Evolutionary conservation across 2,329 filamentous ascomycete genomes (phyloP), one percentile per base, ranked within the genome.

Genomic region (Diaporthe sp.): DNA sequence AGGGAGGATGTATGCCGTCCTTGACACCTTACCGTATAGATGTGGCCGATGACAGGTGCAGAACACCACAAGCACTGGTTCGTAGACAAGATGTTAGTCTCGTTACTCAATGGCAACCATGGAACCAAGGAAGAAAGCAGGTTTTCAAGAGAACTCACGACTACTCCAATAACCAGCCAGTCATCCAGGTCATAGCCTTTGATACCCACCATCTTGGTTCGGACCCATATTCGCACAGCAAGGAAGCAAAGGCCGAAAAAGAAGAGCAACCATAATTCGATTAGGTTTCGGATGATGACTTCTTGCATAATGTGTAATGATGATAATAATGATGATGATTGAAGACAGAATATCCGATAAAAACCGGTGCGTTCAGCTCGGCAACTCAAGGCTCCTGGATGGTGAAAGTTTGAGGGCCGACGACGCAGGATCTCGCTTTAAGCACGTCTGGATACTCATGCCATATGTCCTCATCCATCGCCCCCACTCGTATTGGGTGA

Each of bases 201-300:
- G 4, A 59, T 59, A n/a, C 57, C 57, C 10, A 59, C 57, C 57
- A 59, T 59, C 31, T 59, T 59, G 19, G 57, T 59, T 5, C 57
- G 57, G 9, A 59, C 57, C 57, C 57, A 59, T n/a, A 59, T 37
- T 59, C 57, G 57, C 31, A 59, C 3, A 59, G 57, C 57, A n/a
- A 59, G 57, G 31, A 37, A 37, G 57, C 31, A 59, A 9, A 59
- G 4, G 19, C 57, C 57, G n/a, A 59, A 59, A n/a, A 59, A 59
- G 57, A 19, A 59, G 4, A 59, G 57, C n/a, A 59, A 4, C 57
- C 57, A 59, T 39, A 39, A 4, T 59, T 59, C 57, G 19, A 59
- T 59, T n/a, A 59, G 5, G 19, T n/a, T 37, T 4, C 57, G 57
- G 4, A 59, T 3, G 19, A 59, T 59, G 22, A 39, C 2, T 22